These are phyloP conservation scores for Phytophthora sojae DNA, from an alignment of 352 stramenopile species.

Conservation along the genomic window DNA sequence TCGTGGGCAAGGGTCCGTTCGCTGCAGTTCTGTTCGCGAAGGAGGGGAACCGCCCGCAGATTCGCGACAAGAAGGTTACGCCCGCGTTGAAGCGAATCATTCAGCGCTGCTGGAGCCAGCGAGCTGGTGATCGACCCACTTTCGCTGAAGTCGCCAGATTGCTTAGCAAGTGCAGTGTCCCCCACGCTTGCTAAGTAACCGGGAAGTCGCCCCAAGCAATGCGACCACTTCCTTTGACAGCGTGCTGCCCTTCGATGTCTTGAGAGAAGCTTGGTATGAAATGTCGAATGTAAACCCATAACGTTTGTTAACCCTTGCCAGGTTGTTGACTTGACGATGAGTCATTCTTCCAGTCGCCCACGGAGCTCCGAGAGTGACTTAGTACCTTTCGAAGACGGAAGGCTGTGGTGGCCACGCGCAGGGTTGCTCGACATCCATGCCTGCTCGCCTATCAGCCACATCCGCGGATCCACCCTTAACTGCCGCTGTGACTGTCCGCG, in stretches of 20 bases:
- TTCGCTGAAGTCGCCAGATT: slow-evolving; percentile 13
- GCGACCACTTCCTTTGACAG: no score
- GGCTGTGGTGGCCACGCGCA: slow-evolving; percentile 52
- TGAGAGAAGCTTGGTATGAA: neutral
- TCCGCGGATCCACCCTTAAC: neutral
- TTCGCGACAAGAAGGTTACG: slow-evolving; percentile 35
- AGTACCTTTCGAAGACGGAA: slow-evolving; percentile 47
- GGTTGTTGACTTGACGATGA: neutral
- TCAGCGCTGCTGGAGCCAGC: slow-evolving; percentile 18
- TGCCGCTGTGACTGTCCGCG: slow-evolving; percentile 1
- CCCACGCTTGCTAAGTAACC: slow-evolving; percentile 13
- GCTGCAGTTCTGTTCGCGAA: slow-evolving; percentile 39
- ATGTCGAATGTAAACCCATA: neutral
- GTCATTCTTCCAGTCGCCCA: no score
- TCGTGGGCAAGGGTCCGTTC: slow-evolving; percentile 45
- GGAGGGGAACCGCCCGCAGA: slow-evolving; percentile 33
- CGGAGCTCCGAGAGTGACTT: neutral
- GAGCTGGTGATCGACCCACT: slow-evolving; percentile 1
- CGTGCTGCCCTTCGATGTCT: neutral
- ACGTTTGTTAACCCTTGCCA: neutral
- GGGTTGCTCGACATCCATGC: slow-evolving; percentile 33
- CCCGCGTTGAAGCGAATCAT: slow-evolving; percentile 11
- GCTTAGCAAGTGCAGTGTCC: slow-evolving; percentile 8
- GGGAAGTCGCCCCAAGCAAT: neutral
- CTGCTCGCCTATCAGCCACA: slow-evolving; percentile 1